A percentile compares a stretch with the other conserved stretches of the same genome.
Conservation (phyloP, 768 basidiomycete species). For the Amanita pallidorosea region DNA sequence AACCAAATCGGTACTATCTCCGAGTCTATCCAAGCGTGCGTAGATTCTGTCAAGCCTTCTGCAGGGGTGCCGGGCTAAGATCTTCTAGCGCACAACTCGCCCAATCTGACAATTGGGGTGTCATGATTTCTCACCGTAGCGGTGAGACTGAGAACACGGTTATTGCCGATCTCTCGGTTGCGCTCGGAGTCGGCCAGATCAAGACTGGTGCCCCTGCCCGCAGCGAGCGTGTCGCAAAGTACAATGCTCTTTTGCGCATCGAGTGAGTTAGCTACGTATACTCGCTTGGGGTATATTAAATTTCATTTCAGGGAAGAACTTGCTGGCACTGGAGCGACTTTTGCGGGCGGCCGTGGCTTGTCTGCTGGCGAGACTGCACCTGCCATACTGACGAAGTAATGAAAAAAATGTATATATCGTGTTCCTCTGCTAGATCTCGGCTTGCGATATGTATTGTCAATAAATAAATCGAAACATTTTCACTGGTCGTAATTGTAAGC, state of each 20-base stretch:
- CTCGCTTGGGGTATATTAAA: constrained; percentile 2
- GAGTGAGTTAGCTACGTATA: constrained; percentile 44
- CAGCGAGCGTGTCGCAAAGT: constrained; percentile 94
- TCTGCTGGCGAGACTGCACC: constrained; percentile 70
- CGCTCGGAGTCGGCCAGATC: constrained; percentile 88
- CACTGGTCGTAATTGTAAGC: not conserved
- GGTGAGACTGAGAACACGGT: constrained; percentile 98
- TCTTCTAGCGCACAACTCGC: constrained; percentile 76
- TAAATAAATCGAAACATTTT: not conserved
- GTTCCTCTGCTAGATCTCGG: constrained; percentile 1
- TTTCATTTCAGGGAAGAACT: constrained; percentile 41
- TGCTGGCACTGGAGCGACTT: constrained; percentile 47
- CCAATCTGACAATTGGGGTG: constrained; percentile 95
- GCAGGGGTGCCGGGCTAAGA: not conserved
- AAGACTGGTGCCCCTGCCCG: constrained; percentile 98
- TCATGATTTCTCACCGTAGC: constrained; percentile 99
- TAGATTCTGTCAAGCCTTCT: constrained; percentile 11
- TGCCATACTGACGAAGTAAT: constrained; percentile 58
- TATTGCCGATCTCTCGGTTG: constrained; percentile 93
- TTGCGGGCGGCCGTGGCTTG: constrained; percentile 71
- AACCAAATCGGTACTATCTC: constrained; percentile 99
- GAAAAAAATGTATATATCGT: constrained; percentile 1
- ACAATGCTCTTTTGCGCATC: constrained; percentile 84
- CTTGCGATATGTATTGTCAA: not conserved
- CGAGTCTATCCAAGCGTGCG: constrained; percentile 97